These are phyloP conservation scores for Euphorbia lathyris DNA, from an alignment of 345 rosid genomes.

Conservation along the genomic window DNA sequence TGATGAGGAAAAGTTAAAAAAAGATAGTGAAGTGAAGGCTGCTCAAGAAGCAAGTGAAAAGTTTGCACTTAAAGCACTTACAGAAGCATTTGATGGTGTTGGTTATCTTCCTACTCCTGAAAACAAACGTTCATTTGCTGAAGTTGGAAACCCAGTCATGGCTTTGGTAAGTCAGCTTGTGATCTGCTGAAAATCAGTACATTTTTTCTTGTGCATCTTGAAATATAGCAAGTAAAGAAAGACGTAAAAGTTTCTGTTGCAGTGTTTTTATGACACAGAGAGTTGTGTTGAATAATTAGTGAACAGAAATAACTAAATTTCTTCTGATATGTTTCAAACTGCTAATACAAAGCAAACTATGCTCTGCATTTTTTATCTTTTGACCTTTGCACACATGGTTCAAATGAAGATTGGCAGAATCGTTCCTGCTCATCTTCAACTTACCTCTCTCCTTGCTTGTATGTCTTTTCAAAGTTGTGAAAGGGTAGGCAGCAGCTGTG, in stretches of 20 bases:
- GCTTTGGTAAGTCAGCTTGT: conserved; percentile 69
- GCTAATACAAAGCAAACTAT: neutral
- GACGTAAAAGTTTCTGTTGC: neutral
- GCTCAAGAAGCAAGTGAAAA: conserved; percentile 41
- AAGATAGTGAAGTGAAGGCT: conserved; percentile 37
- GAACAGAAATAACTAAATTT: neutral
- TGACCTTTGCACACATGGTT: neutral
- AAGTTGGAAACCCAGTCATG: conserved; percentile 95
- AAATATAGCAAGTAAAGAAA: neutral
- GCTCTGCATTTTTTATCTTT: neutral
- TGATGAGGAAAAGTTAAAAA: conserved; percentile 42
- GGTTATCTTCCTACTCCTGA: conserved; percentile 66
- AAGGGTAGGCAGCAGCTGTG: neutral
- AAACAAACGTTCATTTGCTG: conserved; percentile 70
- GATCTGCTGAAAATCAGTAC: neutral
- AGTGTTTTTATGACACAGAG: neutral
- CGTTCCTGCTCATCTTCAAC: neutral
- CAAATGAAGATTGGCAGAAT: neutral
- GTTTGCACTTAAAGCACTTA: conserved; percentile 66
- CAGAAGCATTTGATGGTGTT: conserved; percentile 85
- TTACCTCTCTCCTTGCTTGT: neutral
- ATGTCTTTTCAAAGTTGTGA: neutral
- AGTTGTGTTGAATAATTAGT: neutral
- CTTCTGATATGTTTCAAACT: neutral
- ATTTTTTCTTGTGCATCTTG: conserved; percentile 1